These are phyloP conservation scores for Rhodotorula paludigena DNA, from an alignment of 768 basidiomycete genomes.

Conservation along the genomic window DNA sequence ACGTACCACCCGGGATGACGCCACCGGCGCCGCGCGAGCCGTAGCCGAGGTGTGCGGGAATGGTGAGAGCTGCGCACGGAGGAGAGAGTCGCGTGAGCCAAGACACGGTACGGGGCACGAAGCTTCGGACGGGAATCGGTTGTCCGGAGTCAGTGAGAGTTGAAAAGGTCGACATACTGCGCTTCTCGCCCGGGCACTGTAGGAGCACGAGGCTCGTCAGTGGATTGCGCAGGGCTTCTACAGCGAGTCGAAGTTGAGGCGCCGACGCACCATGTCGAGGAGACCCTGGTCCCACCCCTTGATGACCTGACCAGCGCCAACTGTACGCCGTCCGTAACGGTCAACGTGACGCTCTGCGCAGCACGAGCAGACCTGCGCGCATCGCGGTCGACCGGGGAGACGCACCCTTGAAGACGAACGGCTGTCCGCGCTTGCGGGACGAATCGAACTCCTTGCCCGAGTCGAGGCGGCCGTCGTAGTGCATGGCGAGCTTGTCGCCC, in stretches of 20 bases:
- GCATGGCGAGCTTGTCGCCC: constrained; percentile 34
- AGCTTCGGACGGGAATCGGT: not conserved
- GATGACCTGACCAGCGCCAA: constrained; percentile 28
- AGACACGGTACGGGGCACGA: constrained; percentile 29
- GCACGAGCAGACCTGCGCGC: too few species aligned
- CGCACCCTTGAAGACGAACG: constrained; percentile 50
- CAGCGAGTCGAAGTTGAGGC: not conserved
- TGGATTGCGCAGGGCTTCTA: not conserved
- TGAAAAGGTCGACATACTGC: constrained; percentile 1
- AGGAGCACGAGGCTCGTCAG: not conserved
- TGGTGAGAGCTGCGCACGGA: constrained; percentile 45
- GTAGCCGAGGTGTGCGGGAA: constrained; percentile 48
- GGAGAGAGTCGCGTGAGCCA: constrained; percentile 47
- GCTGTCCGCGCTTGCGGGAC: constrained; percentile 47
- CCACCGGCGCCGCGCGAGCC: constrained; percentile 49
- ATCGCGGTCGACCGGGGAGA: constrained; percentile 34
- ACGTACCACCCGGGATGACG: constrained; percentile 45
- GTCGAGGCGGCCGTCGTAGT: constrained; percentile 24
- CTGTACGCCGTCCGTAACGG: not conserved
- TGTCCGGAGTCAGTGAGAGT: too few species aligned
- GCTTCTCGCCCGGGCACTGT: constrained; percentile 35
- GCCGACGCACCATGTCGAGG: constrained; percentile 14
- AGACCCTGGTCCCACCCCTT: constrained; percentile 32
- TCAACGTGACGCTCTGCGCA: too few species aligned
- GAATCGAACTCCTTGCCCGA: constrained; percentile 48